These are phyloP conservation scores for Yarrowia osloensis DNA, from an alignment of 805 yeast genomes.

Conservation along the genomic window DNA sequence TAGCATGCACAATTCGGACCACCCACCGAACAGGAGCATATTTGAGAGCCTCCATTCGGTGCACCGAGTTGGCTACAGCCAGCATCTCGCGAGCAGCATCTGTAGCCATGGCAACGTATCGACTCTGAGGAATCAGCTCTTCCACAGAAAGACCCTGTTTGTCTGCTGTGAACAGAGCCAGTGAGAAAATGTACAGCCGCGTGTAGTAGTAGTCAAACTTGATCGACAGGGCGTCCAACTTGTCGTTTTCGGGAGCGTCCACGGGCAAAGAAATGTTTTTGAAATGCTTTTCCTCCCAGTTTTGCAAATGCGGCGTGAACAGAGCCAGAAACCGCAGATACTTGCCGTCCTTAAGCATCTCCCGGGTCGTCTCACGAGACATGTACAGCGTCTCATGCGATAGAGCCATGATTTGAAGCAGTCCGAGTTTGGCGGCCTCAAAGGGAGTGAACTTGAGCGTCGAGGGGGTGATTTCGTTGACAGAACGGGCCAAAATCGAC, in stretches of 20 bases:
- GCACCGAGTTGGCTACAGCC: slow-evolving; percentile 68
- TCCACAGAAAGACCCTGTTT: slow-evolving; percentile 53
- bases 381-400: slow-evolving; percentile 85
- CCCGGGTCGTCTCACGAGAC: slow-evolving; percentile 43
- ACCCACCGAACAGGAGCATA: slow-evolving; percentile 95
- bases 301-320: slow-evolving; percentile 72
- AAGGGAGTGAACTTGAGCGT: slow-evolving; percentile 55
- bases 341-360: slow-evolving; percentile 41
- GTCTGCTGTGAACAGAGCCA: slow-evolving; percentile 63
- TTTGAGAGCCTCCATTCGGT: slow-evolving; percentile 57
- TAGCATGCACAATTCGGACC: slow-evolving; percentile 79
- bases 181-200: slow-evolving; percentile 77
- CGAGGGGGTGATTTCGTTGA: slow-evolving; percentile 53
- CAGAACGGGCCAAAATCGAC: slow-evolving; percentile 71
- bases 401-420: slow-evolving; percentile 73
- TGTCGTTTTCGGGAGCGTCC: slow-evolving; percentile 23
- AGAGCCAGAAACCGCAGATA: slow-evolving; percentile 71
- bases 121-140: slow-evolving; percentile 66
- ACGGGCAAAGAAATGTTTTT: slow-evolving; percentile 47
- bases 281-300: slow-evolving; percentile 71
- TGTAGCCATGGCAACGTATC: slow-evolving; percentile 79
- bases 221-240: slow-evolving; percentile 52
- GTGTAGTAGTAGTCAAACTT: slow-evolving; percentile 84
- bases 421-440: slow-evolving; percentile 78
- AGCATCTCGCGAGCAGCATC: slow-evolving; percentile 80